phyloP scores from a whole-genome alignment of 768 basidiomycete species.

The Tricholomella constricta region DNA sequence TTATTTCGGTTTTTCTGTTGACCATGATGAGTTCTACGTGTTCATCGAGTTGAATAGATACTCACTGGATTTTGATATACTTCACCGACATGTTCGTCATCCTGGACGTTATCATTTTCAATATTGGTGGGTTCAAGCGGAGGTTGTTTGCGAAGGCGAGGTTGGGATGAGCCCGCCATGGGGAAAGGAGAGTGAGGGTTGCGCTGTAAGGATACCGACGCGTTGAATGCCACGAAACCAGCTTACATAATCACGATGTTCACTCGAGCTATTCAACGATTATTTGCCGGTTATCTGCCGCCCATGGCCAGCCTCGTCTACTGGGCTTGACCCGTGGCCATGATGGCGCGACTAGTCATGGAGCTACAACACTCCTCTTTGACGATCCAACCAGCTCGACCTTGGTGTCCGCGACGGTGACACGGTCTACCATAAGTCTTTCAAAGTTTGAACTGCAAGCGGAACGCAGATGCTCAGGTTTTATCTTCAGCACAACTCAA shows the following conservation, averaged over 20 bases:
- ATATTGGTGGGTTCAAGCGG: constrained; percentile 9
- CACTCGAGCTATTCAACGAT: not conserved
- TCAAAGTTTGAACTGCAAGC: too few species aligned
- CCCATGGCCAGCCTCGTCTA: too few species aligned
- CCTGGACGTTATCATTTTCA: constrained; percentile 39
- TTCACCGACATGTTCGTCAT: constrained; percentile 54
- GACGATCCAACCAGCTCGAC: too few species aligned
- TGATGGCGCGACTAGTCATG: too few species aligned
- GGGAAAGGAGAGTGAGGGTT: constrained; percentile 6
- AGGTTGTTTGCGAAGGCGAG: constrained; percentile 16
- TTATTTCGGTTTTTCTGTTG: constrained; percentile 56
- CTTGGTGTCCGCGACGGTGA: too few species aligned
- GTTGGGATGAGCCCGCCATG: constrained; percentile 21
- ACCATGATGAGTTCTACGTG: constrained; percentile 5
- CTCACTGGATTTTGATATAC: constrained; percentile 52
- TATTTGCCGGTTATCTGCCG: too few species aligned
- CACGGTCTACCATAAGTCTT: too few species aligned
- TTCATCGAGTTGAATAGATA: constrained; percentile 2
- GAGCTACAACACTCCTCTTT: too few species aligned
- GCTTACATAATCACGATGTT: constrained; percentile 14
- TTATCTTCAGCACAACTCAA: too few species aligned
- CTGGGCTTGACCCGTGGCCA: too few species aligned
- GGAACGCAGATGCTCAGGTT: too few species aligned
- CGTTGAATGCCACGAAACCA: constrained; percentile 18
- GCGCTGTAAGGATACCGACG: not conserved